Percentiles rank a stretch among this genome's conserved stretches.
Conservation (phyloP, 2,329 filamentous ascomycete genomes). For the Aspergillus udagawae region DNA sequence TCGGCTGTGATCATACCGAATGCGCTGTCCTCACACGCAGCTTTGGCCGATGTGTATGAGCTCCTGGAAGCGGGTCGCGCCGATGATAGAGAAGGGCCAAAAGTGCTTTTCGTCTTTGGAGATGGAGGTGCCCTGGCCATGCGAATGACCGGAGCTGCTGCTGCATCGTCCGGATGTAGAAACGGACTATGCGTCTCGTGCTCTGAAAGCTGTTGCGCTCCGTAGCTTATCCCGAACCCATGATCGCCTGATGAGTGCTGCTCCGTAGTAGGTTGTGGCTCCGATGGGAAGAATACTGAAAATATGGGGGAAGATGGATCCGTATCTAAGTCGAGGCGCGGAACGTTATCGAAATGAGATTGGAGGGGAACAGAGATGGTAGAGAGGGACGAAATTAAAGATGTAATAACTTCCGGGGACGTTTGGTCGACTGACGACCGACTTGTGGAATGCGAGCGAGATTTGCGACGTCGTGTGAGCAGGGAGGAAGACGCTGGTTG, state of each 20-base stretch:
- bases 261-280: constrained; percentile 26
- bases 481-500: constrained; percentile 21
- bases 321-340: constrained; percentile 41
- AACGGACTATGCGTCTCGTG: constrained; percentile 49
- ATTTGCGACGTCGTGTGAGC: constrained; percentile 45
- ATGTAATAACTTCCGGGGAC: constrained; percentile 52
- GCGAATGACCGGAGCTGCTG: constrained; percentile 67
- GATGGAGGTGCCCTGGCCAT: constrained; percentile 79
- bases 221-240: constrained; percentile 70
- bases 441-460: constrained; percentile 31
- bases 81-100: constrained; percentile 21
- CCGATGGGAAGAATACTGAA: constrained; percentile 22
- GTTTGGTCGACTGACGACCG: constrained; percentile 35
- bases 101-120: constrained; percentile 62
- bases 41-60: constrained; percentile 34
- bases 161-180: constrained; percentile 54
- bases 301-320: constrained; percentile 31
- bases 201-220: constrained; percentile 56
- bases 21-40: constrained; percentile 29
- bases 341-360: constrained; percentile 63
- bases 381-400: constrained; percentile 59
- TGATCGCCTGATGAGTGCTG: constrained; percentile 19
- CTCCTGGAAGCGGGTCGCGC: constrained; percentile 33
- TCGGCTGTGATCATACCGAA: constrained; percentile 41
- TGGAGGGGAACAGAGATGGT: constrained; percentile 60